Evolutionary conservation across 1,139 yeast species (phyloP), one percentile per base, ranked within the genome.

Genomic region (Oligophagozyma castellii): DNA sequence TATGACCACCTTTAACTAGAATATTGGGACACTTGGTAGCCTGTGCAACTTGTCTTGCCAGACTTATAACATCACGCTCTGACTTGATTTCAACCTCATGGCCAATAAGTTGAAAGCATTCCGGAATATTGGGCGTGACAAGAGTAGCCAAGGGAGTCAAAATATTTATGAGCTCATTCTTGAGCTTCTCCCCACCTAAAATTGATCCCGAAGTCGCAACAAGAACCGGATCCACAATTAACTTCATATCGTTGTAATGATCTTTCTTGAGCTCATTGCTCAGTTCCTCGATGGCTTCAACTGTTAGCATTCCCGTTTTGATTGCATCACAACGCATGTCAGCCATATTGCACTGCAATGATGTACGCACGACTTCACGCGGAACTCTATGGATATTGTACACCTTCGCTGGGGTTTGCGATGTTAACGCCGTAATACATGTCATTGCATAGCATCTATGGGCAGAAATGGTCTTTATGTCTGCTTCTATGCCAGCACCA

Each of bases 401-500:
- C 1, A 81, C 93, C 4, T 76, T 73, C 1, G 32, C 44, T 1
- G 81, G 74, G 50, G 84, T 83, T 48, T 84, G 95, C 3, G 89
- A 86, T 0, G 95, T 83, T 38, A 84, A 55, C 1, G 89, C 93
- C 0, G 84, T 67, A 24, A 80, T 73, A 48, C 89, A 76, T 1
- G 93, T 79, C 53, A 77, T 56, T 1, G 83, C 95, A 48, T 76
- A 84, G 28, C 83, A 84, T 14, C 70, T 67, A 46, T 80, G 86
- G 3, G 78, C 81, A 3, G 80, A 64, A 35, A 84, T 68, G 0
- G 95, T 77, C 54, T 84, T 84, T 30, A 84, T 52, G 51, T 84
- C 95, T 1, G 95, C 95, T 48, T 84, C 95, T 33, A 84, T 74
- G 8, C 95, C 95, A 1, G 95, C 95, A 4, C 95, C 95, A 2